Percentiles rank a stretch among this genome's conserved stretches.
These are phyloP conservation scores for Wallacemonas sp. DNA, from an alignment of 208 protist genomes.

Conservation along the genomic window DNA sequence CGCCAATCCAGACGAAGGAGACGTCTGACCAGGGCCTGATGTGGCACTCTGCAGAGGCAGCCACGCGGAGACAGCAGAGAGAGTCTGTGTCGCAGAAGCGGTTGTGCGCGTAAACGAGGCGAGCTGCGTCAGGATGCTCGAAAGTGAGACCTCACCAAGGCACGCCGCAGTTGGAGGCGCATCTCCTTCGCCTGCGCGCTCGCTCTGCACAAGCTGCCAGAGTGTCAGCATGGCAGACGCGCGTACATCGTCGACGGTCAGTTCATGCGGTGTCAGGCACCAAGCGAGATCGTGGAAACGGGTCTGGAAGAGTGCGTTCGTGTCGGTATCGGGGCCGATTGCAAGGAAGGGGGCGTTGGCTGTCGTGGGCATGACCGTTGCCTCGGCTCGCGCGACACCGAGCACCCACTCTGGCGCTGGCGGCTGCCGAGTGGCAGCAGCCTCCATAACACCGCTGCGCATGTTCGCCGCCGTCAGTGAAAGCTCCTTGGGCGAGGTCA, in stretches of 20 bases:
- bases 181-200: not conserved
- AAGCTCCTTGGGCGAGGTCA: slow-evolving; percentile 6
- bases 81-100: not conserved
- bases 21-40: not conserved
- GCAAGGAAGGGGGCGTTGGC: not conserved
- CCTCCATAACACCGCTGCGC: not conserved
- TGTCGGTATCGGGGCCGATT: not conserved
- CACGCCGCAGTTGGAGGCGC: not conserved
- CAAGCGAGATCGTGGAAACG: not conserved
- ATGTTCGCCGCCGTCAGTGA: not conserved
- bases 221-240: not conserved
- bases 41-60: not conserved
- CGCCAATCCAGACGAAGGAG: not conserved
- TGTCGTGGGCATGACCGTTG: not conserved
- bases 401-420: not conserved
- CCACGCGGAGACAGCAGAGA: slow-evolving; percentile 6
- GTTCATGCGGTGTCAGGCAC: not conserved
- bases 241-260: not conserved
- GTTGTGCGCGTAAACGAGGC: slow-evolving; percentile 4
- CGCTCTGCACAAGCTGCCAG: not conserved
- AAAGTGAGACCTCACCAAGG: not conserved
- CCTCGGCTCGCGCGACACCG: slow-evolving; percentile 6
- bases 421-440: not conserved
- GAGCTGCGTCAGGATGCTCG: not conserved
- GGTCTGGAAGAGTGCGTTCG: not conserved